Evolutionary conservation across 2,329 filamentous ascomycete genomes (phyloP), one percentile per base, ranked within the genome.

Genomic region (Penicillium brasilianum): DNA sequence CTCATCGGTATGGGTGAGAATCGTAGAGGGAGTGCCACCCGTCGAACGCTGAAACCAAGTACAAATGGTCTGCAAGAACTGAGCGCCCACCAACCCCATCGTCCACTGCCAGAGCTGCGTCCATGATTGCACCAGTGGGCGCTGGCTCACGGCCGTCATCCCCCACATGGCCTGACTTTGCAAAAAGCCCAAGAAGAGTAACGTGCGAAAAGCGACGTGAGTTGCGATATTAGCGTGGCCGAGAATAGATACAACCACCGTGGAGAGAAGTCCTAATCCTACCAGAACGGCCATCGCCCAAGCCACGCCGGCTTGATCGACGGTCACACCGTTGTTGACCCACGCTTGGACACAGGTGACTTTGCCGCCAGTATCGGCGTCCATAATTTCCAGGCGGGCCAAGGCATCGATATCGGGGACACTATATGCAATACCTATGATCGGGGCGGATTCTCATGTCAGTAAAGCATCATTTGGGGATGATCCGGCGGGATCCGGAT

Each of bases 101-200:
- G 90, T 95, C 94, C 94, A 98, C 75, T 96, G 90, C 81, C 97
- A 97, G 78, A 97, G 93, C 79, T 97, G 93, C 1, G 93, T 97
- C 94, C 94, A 98, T 0, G 93, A 86, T 70, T 91, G 85, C 55
- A 96, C 94, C 61, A 97, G 91, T 0, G 94, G 94, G 4, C 94
- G 94, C 53, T 97, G 84, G 46, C 84, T 82, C 13, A 97, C 88
- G 14, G 90, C 86, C 55, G 89, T 91, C 77, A 97, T 88, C 64
- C 93, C 93, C 69, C 96, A 83, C 78, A 97, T 92, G 30, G 94
- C 93, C 79, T 97, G 93, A 7, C 91, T 88, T 78, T 98, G 94
- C 83, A 97, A 96, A 78, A 95, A 97, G 62, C 90, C 87, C 74
- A 97, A 96, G 44, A 98, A 87, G 16, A 93, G 93, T 66, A 97